Base-by-base conservation (phyloP, 257 asterid species). In the Jaltomata sinuosa region DNA sequence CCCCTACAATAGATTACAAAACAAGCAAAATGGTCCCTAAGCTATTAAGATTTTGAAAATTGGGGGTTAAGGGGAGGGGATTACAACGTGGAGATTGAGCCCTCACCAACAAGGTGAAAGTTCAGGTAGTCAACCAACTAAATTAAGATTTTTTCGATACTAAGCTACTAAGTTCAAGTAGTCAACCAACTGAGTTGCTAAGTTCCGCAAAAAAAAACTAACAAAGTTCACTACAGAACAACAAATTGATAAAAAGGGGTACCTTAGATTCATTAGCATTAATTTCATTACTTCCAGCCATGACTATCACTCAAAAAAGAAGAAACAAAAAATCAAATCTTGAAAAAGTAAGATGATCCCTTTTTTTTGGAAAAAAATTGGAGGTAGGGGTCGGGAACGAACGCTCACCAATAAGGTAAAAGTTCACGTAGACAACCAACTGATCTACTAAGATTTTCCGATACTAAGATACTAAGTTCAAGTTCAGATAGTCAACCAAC, bases 181-280 rank as follows among this genome's bases (percentile, higher is more conserved):
- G 36, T 32, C 36, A 32, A 32, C 3, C 36, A 32, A 2, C 36
- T 32, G 36, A 32, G 36, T 3, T 32, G 3, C 36, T 32, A 32
- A 32, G 36, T 1, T 32, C 3, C 2, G 36, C 38, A 25, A 62
- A 62, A 59, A 22, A 34, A 59, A 4, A 49, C 22, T 31, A 32
- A 65, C 45, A 31, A 65, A 32, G 25, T 3, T 64, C n/a, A 32
- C 12, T 14, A 34, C 31, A 31, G 38, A 55, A 21, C n/a, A 55
- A 69, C 53, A n/a, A 71, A 72, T 1, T 11, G 54, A 71, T 38
- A 40, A 71, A 6, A 42, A 45, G 81, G 45, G 32, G n/a, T 87
- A 93, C 95, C 94, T 90, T 85, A 3, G 94, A 91, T 87, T 90
- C 91, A 82, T 80, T 90, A 16, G 85, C 88, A 88, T 86, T 89